These are phyloP conservation scores for Cercis canadensis DNA, from an alignment of 306 rosid species.

Conservation along the genomic window DNA sequence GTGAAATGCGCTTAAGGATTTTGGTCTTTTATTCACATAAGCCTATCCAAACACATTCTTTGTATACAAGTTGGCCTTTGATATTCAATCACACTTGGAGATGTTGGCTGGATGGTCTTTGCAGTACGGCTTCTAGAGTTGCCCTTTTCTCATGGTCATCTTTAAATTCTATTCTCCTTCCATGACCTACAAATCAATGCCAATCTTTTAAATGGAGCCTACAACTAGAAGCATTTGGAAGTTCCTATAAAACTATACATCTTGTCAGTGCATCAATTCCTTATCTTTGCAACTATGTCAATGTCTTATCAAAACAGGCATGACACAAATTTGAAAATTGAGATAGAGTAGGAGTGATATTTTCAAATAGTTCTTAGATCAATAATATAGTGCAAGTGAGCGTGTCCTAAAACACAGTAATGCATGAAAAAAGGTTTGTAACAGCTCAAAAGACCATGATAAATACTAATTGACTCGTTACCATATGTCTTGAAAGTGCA, in stretches of 20 bases:
- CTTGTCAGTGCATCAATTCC: not conserved
- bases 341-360: not conserved
- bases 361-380: too few species aligned
- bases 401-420: too few species aligned
- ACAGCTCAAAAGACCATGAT: too few species aligned
- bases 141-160: slow-evolving; percentile 22
- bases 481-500: too few species aligned
- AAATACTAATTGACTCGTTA: too few species aligned
- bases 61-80: not conserved
- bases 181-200: slow-evolving; percentile 14
- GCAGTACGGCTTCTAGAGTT: slow-evolving; percentile 12
- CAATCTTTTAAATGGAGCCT: not conserved
- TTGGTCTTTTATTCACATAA: too few species aligned
- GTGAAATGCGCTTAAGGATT: too few species aligned
- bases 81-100: not conserved
- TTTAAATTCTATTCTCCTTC: slow-evolving; percentile 29
- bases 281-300: not conserved
- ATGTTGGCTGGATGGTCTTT: not conserved
- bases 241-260: not conserved
- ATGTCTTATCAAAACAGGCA: not conserved
- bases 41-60: too few species aligned
- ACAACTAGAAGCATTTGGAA: not conserved
- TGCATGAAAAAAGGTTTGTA: too few species aligned
- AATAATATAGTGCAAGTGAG: too few species aligned
- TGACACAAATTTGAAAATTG: not conserved